Evolutionary conservation across 352 stramenopile genomes (phyloP), one percentile per base, ranked within the genome.

Genomic region (Hyaloperonospora brassicae): DNA sequence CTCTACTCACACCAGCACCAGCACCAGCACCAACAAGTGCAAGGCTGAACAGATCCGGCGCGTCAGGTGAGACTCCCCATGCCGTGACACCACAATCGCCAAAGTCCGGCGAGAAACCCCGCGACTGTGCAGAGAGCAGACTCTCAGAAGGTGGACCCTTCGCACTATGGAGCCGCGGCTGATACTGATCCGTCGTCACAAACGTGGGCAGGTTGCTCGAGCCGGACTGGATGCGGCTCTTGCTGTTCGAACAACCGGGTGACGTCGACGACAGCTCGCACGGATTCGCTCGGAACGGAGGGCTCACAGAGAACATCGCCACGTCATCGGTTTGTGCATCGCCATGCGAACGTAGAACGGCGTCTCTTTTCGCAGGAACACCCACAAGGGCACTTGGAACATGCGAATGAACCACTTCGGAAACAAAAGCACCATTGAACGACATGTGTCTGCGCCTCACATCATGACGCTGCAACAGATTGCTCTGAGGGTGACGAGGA

Each of bases 241-340:
- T 90, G 55, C 66, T 84, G 61, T 86, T 84, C 11, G 72, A 83
- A 52, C 88, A 88, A 0, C 73, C 80, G 25, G 80, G 80, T 2
- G 80, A 88, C 1, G 76, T 87, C 2, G 78, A 90, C 6, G 87
- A 55, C 27, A 89, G 40, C 42, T 90, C 80, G 11, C 70, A 69
- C 1, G 80, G 77, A 43, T 87, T 88, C 3, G 72, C 65, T 59
- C 86, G 70, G 23, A 88, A 88, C 10, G 77, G 74, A 14, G 80
- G 80, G 42, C 76, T 89, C 1, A 64, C 67, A 1, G 57, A 60
- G 38, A 83, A 76, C 22, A 62, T 52, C 25, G 72, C 50, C 17
- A 78, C 55, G 11, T 52, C 55, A 6, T 63, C 51, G 13, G 55
- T 27, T 3, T 50, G 30, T 14, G 48, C 13, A 31, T 21, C 34